Conservation (phyloP, 2,329 filamentous ascomycete species). For the Parastagonospora avenae region DNA sequence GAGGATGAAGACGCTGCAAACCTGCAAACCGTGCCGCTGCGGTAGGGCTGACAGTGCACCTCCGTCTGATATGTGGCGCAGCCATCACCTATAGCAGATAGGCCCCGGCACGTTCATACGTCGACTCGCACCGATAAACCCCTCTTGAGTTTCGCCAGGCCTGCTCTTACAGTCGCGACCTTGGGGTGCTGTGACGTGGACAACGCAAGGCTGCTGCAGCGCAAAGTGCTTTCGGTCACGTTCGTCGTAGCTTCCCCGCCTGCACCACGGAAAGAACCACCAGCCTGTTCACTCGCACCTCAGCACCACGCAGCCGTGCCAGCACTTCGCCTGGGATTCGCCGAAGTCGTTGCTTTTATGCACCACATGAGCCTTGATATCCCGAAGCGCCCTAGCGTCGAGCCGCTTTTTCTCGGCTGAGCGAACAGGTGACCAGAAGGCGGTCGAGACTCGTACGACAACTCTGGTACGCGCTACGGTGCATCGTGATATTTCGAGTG, state of each 20-base stretch:
- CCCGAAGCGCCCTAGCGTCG: conserved; percentile 14
- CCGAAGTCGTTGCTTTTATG: conserved; percentile 17
- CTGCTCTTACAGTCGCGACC: background rate
- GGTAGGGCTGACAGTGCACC: conserved; percentile 22
- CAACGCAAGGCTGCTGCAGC: background rate
- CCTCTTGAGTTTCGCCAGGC: no score
- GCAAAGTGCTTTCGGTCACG: conserved; percentile 1
- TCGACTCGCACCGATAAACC: background rate
- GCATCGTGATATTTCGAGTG: conserved; percentile 11
- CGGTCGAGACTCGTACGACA: conserved; percentile 24
- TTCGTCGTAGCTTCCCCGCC: background rate
- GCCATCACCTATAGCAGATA: background rate
- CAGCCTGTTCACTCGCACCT: background rate
- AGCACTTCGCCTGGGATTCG: conserved; percentile 2
- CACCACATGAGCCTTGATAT: conserved; percentile 17
- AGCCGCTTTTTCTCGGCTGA: conserved; percentile 14
- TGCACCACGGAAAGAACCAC: no score
- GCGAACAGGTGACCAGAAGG: conserved; percentile 17
- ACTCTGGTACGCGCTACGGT: conserved; percentile 5
- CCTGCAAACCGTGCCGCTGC: conserved; percentile 5
- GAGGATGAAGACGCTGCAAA: conserved; percentile 16
- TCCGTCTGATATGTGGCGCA: conserved; percentile 6
- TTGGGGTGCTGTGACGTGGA: background rate
- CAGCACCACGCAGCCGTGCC: background rate
- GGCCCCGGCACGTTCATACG: background rate